Base-by-base conservation (phyloP, 2,329 filamentous ascomycete genomes). In the Penicillium hordei region DNA sequence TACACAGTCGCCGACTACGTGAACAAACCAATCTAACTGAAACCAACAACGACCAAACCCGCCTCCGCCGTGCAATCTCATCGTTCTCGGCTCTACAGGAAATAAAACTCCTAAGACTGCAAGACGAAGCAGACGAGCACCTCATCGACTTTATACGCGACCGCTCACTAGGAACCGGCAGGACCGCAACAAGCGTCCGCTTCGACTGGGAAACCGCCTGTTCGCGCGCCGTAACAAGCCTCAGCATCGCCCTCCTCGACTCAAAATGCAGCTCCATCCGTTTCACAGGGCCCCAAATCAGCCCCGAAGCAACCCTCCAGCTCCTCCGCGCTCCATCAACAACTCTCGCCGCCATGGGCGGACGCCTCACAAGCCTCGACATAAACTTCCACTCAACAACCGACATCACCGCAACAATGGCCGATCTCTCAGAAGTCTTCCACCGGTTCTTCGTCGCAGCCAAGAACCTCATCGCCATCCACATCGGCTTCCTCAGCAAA, bases 181-280 rank as follows among this genome's bases (percentile, higher is more conserved):
- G 75, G 21, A 43, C 40, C 19, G 15, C 39, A 55, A 72, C 78
- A 21, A 73, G 81, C 17, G 75, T 83, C 15, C 76, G 82, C 60
- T 76, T 86, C 25, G 79, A 82, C 61, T 89, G 86, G 86, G 81
- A 82, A 43, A 78, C 80, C 15, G 86, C 87, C 19, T 89, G 85
- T 65, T 80, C 82, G 12, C 84, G 86, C 66, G 85, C 83, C 33
- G 80, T 85, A 6, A 82, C 79, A 59, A 87, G 82, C 2, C 78
- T 89, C 25, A 81, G 82, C 8, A 72, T 79, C 21, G 85, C 86
- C 3, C 74, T 88, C 3, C 71, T 86, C 43, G 76, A 80, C 33
- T 83, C 84, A 0, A 75, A 78, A 56, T 85, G 84, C 34, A 79
- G 81, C 23, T 82, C 82, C 55, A 82, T 83, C 43, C 80, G 84